Base-by-base conservation (phyloP, 371 early-diverging fungal species). In the Mortierella sp. region DNA sequence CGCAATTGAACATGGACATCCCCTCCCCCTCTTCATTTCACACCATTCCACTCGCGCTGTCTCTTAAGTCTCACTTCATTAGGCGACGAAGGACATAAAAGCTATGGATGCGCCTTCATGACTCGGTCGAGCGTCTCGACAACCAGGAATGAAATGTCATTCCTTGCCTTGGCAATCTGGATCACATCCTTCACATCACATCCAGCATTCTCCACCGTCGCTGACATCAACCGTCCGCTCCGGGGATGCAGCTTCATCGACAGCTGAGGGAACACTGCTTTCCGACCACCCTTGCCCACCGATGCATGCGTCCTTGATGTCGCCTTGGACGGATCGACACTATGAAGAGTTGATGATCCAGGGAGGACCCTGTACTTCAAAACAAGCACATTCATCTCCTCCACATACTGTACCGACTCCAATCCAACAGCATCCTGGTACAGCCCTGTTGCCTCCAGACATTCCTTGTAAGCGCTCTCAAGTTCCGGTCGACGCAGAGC, bases 151-250 rank as follows among this genome's bases (percentile, higher is more conserved):
- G 82, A 69, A 16, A 86, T 76, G 34, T 86, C 86, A 34, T 86
- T 86, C 70, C 82, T 73, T 6, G 76, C 55, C 72, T 82, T 86
- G 1, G 86, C 86, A 4, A 71, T 55, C 54, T 86, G 77, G 31
- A 86, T 77, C 24, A 86, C 74, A 61, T 86, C 86, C 73, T 81
- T 81, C 64, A 86, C 77, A 53, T 81, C 82, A 48, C 86, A 86
- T 37, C 82, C 86, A 3, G 79, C 77, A 57, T 79, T 82, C 54
- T 81, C 86, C 14, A 86, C 55, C n/a, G 26, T 79, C 4, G 71
- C 86, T 61, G 79, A 72, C 44, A 86, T 26, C 40, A 86, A 31
- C 34, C 82, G 69, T 24, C 86, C 86, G 34, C 79, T 79, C n/a
- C 40, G 69, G 11, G 86, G 79, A 43, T 86, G 86, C 19, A 86